Conservation (phyloP, 306 rosid species). For the Malus asiatica region DNA sequence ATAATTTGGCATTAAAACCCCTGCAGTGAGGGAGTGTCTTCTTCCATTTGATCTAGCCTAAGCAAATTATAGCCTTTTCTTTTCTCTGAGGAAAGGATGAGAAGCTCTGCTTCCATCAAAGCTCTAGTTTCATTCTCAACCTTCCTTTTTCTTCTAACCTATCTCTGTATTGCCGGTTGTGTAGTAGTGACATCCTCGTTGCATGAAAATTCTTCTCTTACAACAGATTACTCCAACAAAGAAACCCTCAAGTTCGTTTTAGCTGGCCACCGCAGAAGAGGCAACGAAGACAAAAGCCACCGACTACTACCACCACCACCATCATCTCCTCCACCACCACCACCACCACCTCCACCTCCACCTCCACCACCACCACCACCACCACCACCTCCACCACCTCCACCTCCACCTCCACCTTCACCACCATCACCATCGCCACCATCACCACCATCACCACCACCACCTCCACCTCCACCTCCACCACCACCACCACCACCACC, state of each 20-base stretch:
- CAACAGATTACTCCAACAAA: constrained; percentile 13
- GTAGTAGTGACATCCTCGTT: not conserved
- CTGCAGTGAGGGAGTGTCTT: not conserved
- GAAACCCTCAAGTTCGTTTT: not conserved
- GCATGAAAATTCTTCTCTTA: too few relatives aligned
- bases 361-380: not conserved
- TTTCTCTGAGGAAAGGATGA: constrained; percentile 25
- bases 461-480: not conserved
- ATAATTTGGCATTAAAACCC: constrained; percentile 5
- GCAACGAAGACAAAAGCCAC: not conserved
- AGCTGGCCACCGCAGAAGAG: not conserved
- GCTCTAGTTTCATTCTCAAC: constrained; percentile 18
- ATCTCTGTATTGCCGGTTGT: constrained; percentile 10
- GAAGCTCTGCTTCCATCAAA: constrained; percentile 3
- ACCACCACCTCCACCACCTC: not conserved
- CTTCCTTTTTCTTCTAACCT: constrained; percentile 28
- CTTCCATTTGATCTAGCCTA: not conserved
- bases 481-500: not conserved
- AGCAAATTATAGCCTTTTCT: not conserved
- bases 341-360: not conserved
- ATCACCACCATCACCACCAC: not conserved
- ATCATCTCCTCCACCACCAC: not conserved
- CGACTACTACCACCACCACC: not conserved
- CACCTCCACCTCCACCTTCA: not conserved
- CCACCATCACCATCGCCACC: not conserved